A percentile compares a stretch with the other conserved stretches of the same genome.
phyloP scores from a whole-genome alignment of 305 asterid genomes.

The Fraxinus baroniana region DNA sequence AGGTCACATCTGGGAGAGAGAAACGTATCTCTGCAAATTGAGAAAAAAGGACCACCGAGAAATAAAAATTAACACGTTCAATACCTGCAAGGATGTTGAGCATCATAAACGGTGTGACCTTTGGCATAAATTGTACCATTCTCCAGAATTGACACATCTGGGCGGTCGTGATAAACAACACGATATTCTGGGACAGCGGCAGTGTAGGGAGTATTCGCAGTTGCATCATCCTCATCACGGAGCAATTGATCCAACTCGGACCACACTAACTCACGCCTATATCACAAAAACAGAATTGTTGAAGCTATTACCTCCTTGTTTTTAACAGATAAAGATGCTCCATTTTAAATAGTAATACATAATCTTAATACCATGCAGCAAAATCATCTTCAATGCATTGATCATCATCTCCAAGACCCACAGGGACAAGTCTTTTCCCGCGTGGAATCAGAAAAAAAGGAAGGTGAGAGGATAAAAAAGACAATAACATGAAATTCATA shows the following conservation, averaged over 20 bases:
- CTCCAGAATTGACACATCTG: conserved; percentile 35
- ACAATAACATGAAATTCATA: background rate
- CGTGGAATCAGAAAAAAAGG: conserved; percentile 42
- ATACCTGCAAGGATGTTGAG: conserved; percentile 93
- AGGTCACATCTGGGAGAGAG: background rate
- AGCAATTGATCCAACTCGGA: conserved; percentile 87
- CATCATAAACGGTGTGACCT: conserved; percentile 65
- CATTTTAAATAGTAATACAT: background rate
- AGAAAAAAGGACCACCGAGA: background rate
- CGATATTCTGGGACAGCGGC: conserved; percentile 91
- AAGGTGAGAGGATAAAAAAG: conserved; percentile 20
- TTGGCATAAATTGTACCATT: conserved; percentile 45
- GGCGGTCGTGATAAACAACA: conserved; percentile 61
- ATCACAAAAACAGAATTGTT: conserved; percentile 5
- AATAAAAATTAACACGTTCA: background rate
- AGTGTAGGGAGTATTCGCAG: conserved; percentile 81
- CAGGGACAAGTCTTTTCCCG: conserved; percentile 65
- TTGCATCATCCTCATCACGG: conserved; percentile 59
- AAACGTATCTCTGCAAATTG: background rate
- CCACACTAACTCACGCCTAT: conserved; percentile 90
- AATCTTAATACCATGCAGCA: background rate
- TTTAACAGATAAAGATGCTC: background rate
- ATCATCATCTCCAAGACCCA: conserved; percentile 21
- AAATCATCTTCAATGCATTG: background rate
- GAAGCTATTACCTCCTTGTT: background rate